Evolutionary conservation across 441 rosid genomes (phyloP).

Genomic region (Adansonia madagascariensis): DNA sequence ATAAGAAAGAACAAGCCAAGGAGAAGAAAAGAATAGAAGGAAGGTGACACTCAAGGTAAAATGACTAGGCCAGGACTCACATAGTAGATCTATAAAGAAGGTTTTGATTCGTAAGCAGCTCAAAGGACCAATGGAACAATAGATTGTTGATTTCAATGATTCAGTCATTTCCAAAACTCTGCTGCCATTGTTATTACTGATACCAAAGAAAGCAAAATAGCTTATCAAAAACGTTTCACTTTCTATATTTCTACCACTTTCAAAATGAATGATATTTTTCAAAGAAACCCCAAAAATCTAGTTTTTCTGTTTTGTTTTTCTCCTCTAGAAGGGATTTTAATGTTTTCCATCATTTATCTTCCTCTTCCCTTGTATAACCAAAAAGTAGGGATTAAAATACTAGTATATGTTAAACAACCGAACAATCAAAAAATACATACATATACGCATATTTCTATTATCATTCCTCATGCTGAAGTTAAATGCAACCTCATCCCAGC

Average conservation of each 20-base stretch:
- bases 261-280: background rate
- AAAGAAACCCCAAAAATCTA: background rate
- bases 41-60: background rate
- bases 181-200: background rate
- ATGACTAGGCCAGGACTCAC: background rate
- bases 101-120: background rate
- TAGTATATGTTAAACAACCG: background rate
- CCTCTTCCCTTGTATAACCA: background rate
- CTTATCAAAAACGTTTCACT: background rate
- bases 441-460: background rate
- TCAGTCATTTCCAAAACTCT: background rate
- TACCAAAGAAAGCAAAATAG: background rate
- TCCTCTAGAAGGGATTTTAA: background rate
- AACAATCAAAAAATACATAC: background rate
- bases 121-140: background rate
- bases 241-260: background rate
- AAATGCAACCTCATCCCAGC: background rate
- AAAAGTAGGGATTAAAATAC: background rate
- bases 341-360: background rate
- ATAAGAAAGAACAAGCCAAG: background rate
- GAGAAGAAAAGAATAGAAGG: background rate
- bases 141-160: background rate
- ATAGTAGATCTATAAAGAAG: background rate
- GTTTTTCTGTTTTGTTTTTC: background rate
- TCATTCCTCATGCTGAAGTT: background rate